Evolutionary conservation across 345 rosid species (phyloP).

Genomic region (Litchi chinensis): DNA sequence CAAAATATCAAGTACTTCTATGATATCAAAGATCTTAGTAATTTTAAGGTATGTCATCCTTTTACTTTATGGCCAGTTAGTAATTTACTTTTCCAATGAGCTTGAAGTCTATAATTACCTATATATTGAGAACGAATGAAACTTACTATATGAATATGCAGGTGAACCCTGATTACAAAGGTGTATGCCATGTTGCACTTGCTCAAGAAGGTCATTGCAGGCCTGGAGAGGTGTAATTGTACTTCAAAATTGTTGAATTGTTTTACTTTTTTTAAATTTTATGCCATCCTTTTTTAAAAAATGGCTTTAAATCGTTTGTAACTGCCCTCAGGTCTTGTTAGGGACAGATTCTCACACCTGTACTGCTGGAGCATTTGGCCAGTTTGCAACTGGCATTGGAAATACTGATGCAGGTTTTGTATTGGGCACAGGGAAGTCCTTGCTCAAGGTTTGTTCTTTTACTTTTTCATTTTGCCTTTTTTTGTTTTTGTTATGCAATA

Average conservation of each 20-base stretch:
- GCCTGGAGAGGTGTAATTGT: constrained; percentile 85
- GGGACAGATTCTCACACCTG: constrained; percentile 99
- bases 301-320: constrained; percentile 7
- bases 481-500: background rate
- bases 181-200: constrained; percentile 96
- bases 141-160: constrained; percentile 32
- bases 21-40: constrained; percentile 84
- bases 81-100: background rate
- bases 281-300: background rate
- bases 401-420: constrained; percentile 98
- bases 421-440: constrained; percentile 86
- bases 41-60: constrained; percentile 65
- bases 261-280: background rate
- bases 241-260: background rate
- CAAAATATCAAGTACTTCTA: constrained; percentile 94
- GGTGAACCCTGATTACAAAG: constrained; percentile 98
- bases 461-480: background rate
- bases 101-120: background rate
- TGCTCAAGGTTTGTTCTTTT: constrained; percentile 72
- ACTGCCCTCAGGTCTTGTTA: constrained; percentile 64
- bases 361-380: constrained; percentile 98
- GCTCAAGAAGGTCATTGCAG: constrained; percentile 99
- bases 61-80: background rate
- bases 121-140: constrained; percentile 4
- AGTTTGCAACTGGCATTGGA: constrained; percentile 98